These are phyloP conservation scores for Diospyros lotus DNA, from an alignment of 148 eudicot species.

Conservation along the genomic window DNA sequence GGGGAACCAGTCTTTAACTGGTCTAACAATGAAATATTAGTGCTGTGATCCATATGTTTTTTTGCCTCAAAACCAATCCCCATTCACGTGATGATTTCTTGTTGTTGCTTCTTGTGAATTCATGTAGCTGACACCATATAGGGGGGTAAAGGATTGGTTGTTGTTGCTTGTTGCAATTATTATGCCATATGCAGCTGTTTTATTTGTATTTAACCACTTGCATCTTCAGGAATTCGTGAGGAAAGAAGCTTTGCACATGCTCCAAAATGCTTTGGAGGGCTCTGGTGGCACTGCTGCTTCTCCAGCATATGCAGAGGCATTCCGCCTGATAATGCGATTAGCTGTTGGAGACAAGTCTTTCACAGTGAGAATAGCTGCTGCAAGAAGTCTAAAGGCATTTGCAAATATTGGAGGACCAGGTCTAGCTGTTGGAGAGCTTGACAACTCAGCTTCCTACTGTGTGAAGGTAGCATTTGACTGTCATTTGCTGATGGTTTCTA, in stretches of 20 bases:
- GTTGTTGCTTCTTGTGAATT: background rate
- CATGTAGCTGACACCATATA: background rate
- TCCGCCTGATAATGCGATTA: constrained; percentile 60
- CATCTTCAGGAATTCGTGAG: constrained; percentile 80
- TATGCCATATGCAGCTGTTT: background rate
- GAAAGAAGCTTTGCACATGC: constrained; percentile 91
- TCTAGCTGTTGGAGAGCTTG: constrained; percentile 82
- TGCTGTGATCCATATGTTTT: background rate
- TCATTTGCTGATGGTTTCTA: constrained; percentile 17
- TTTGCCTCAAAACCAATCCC: too few relatives aligned
- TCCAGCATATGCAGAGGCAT: constrained; percentile 82
- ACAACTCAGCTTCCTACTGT: constrained; percentile 70
- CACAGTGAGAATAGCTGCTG: constrained; percentile 93
- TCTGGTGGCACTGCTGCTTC: constrained; percentile 74
- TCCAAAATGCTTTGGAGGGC: constrained; percentile 95
- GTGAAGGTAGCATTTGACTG: constrained; percentile 57
- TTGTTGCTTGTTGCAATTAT: background rate
- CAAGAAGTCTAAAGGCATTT: constrained; percentile 91
- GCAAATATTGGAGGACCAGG: constrained; percentile 95
- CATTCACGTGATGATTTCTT: background rate
- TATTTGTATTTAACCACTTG: constrained; percentile 6
- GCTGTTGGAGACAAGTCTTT: constrained; percentile 84
- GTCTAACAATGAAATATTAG: background rate
- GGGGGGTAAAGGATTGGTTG: background rate
- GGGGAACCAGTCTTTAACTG: background rate